Evolutionary conservation across 2,329 filamentous ascomycete genomes (phyloP), one percentile per base, ranked within the genome.

Genomic region (Diaporthe vexans): DNA sequence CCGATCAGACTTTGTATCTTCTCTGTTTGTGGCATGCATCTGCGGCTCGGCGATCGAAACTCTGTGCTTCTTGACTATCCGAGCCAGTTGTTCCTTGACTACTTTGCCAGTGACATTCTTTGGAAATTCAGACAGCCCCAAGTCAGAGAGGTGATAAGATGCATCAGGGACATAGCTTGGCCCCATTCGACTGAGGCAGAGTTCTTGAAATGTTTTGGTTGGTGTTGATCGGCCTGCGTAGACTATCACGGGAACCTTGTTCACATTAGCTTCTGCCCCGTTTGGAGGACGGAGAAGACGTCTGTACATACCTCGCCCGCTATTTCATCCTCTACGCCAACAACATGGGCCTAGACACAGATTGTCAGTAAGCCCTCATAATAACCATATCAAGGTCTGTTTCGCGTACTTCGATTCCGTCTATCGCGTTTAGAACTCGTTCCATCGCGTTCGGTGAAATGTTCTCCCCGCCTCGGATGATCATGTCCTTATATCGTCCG

Each of bases 151-250:
- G 33, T 40, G 63, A 40, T 68, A 68, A 40, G 63, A 54, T 29
- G 63, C 46, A 26, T 48, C 63, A n/a, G 63, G 63, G 63, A 68
- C 48, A 54, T 68, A 54, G 33, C 63, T 68, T 37, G 63, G 63
- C 33, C 63, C 63, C 63, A 68, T 68, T 1, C 48, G 33, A 0
- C 33, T 33, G 8, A 68, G 17, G n/a, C 63, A 68, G 21, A 68
- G 63, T 17, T 68, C 46, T 54, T 68, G 46, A 9, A 68, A 68
- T 15, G 4, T 40, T 68, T 54, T 68, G 7, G 46, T 68, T 21
- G 63, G 63, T 26, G 63, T 68, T 26, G 63, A 13, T 21, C 13
- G 63, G 48, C 63, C 63, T 26, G n/a, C 48, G 19, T 68, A 68
- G 48, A 68, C 48, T 26, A 54, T 26, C 24, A 68, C 48, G 4